Percentiles rank a stretch among this genome's conserved stretches.
Conservation (phyloP, 352 stramenopile species). For the Pythium monospermum region DNA sequence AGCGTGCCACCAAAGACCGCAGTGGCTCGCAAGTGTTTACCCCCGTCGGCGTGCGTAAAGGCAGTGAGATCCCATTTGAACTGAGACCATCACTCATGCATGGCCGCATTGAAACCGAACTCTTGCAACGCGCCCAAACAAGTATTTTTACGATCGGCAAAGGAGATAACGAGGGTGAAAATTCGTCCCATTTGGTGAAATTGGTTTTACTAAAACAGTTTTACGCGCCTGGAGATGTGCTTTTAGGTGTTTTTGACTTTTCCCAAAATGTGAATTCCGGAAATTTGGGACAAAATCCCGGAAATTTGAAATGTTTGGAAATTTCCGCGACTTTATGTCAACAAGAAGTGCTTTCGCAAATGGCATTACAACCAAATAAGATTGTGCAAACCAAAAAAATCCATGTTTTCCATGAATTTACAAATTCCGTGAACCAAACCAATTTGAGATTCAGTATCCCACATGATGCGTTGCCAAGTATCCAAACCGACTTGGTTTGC, state of each 20-base stretch:
- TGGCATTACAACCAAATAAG: slow-evolving; percentile 48
- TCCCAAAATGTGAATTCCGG: no score
- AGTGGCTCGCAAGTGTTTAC: slow-evolving; percentile 26
- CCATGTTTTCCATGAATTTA: slow-evolving; percentile 42
- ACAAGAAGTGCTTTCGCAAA: slow-evolving; percentile 44
- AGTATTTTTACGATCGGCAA: slow-evolving; percentile 74
- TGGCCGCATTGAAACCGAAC: slow-evolving; percentile 58
- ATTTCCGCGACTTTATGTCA: slow-evolving; percentile 43
- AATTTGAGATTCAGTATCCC: slow-evolving; percentile 53
- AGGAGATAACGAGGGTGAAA: no score
- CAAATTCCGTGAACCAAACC: slow-evolving; percentile 39
- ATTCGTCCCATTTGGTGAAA: slow-evolving; percentile 52
- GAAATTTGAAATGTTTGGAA: slow-evolving; percentile 48
- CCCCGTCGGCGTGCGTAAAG: slow-evolving; percentile 50
- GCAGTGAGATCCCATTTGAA: slow-evolving; percentile 62
- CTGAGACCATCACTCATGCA: slow-evolving; percentile 60
- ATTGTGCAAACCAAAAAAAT: slow-evolving; percentile 50
- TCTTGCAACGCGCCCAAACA: slow-evolving; percentile 44
- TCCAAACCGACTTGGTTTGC: slow-evolving; percentile 52
- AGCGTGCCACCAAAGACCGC: slow-evolving; percentile 19
- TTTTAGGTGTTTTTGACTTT: slow-evolving; percentile 63
- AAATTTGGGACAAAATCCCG: no score
- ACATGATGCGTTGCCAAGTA: slow-evolving; percentile 48
- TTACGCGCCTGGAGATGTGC: slow-evolving; percentile 52
- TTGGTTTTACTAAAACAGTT: slow-evolving; percentile 61